phyloP scores from a whole-genome alignment of 108 stramenopile genomes.

The Schizochytrium sp. region DNA sequence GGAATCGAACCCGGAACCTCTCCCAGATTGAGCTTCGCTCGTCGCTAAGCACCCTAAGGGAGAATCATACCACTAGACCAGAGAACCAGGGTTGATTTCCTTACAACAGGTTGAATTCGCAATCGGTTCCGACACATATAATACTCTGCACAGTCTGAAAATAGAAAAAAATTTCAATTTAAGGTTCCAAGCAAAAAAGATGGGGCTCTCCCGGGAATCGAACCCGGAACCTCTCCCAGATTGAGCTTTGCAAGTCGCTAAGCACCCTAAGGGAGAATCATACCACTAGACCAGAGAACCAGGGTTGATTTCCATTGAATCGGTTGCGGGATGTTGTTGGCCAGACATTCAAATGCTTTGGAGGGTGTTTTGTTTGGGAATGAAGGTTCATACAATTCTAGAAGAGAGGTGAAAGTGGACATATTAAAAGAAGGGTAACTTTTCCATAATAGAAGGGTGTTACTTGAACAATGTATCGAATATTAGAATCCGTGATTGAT shows the following conservation, averaged over 20 bases:
- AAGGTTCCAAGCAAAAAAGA: neutral
- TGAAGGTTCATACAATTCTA: neutral
- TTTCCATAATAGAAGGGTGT: no score
- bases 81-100: neutral
- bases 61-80: constrained; percentile 55
- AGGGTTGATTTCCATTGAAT: neutral
- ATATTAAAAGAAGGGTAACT: no score
- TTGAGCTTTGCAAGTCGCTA: no score
- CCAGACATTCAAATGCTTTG: neutral
- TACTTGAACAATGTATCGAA: no score
- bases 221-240: constrained; percentile 36
- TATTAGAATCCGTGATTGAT: no score
- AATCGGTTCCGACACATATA: neutral
- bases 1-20: no score
- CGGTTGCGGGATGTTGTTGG: neutral
- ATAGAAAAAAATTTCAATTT: neutral
- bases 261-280: constrained; percentile 47
- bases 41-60: constrained; percentile 12
- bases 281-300: constrained; percentile 44
- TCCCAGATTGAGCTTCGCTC: neutral
- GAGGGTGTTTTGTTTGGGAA: neutral
- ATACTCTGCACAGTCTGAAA: neutral
- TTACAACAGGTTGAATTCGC: neutral
- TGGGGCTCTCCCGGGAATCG: constrained; percentile 31
- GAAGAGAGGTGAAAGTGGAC: no score